Percentiles rank a stretch among this genome's conserved stretches.
These are phyloP conservation scores for Taiozyma sp. DNA, from an alignment of 1,139 yeast genomes.

Conservation along the genomic window DNA sequence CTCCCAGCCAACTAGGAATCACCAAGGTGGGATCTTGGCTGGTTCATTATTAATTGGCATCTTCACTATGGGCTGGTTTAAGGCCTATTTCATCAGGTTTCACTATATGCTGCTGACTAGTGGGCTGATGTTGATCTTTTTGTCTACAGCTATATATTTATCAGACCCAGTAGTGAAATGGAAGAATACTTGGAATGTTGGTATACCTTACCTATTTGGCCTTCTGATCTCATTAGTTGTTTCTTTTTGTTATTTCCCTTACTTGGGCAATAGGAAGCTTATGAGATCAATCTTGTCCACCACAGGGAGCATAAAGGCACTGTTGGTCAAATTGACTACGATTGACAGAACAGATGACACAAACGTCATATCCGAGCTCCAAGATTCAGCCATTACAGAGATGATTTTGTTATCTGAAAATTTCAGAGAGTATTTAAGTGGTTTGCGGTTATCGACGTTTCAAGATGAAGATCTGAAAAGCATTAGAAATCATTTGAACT, in stretches of 20 bases:
- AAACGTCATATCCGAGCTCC: slow-evolving; percentile 17
- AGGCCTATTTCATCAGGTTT: slow-evolving; percentile 34
- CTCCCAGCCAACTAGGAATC: slow-evolving; percentile 33
- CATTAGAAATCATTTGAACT: slow-evolving; percentile 37
- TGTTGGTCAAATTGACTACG: slow-evolving; percentile 20
- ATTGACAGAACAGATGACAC: slow-evolving; percentile 17
- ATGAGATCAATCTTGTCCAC: slow-evolving; percentile 21
- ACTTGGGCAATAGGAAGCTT: slow-evolving; percentile 31
- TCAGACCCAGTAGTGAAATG: slow-evolving; percentile 27
- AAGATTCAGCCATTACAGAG: slow-evolving; percentile 27
- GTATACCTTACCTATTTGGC: slow-evolving; percentile 40
- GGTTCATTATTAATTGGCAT: slow-evolving; percentile 35
- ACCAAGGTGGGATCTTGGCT: slow-evolving; percentile 43
- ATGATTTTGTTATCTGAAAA: slow-evolving; percentile 33
- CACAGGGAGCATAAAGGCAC: slow-evolving; percentile 19
- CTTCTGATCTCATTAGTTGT: slow-evolving; percentile 32
- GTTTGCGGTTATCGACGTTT: slow-evolving; percentile 32
- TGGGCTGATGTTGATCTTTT: slow-evolving; percentile 33
- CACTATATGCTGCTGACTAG: slow-evolving; percentile 34
- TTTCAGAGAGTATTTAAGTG: slow-evolving; percentile 39
- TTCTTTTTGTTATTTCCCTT: slow-evolving; percentile 34
- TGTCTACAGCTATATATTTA: slow-evolving; percentile 24
- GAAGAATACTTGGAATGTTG: slow-evolving; percentile 36
- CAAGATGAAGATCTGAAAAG: slow-evolving; percentile 28
- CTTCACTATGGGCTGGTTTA: slow-evolving; percentile 35